phyloP scores from a whole-genome alignment of 176 grass and related monocot species.

The Aegilops sharonensis region DNA sequence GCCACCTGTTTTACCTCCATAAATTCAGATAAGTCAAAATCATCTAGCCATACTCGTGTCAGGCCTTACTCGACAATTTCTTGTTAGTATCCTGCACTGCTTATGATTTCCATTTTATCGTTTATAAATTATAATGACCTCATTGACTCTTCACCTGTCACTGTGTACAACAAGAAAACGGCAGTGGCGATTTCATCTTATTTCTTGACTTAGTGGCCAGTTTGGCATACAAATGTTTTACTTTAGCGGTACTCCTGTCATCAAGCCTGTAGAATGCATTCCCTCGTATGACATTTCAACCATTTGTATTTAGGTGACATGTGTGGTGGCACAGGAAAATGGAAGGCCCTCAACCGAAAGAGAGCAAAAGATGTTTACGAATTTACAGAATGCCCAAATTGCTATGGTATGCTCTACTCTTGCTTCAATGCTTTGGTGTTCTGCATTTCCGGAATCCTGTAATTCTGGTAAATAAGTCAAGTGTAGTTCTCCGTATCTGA shows the following conservation, averaged over 20 bases:
- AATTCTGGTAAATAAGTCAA: neutral
- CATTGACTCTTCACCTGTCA: neutral
- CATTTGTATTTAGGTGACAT: constrained; percentile 72
- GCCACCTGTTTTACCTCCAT: neutral
- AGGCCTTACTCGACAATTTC: neutral
- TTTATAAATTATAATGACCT: neutral
- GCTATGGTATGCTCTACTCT: constrained; percentile 63
- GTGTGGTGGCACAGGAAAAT: constrained; percentile 98
- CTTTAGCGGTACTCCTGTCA: neutral
- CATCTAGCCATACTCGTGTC: neutral
- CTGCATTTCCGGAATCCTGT: neutral
- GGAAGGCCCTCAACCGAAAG: constrained; percentile 98
- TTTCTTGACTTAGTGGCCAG: neutral
- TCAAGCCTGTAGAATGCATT: neutral
- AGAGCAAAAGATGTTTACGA: constrained; percentile 96
- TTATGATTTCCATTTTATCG: neutral
- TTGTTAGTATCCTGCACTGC: neutral
- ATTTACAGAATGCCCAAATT: constrained; percentile 96
- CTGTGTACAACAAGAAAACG: neutral
- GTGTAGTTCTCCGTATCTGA: neutral
- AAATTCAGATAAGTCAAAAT: neutral
- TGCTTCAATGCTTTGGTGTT: neutral
- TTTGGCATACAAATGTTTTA: neutral
- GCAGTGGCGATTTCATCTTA: neutral
- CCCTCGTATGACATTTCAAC: constrained; percentile 19